These are phyloP conservation scores for Solanum corneliomulleri DNA, from an alignment of 257 asterid species.

Conservation along the genomic window DNA sequence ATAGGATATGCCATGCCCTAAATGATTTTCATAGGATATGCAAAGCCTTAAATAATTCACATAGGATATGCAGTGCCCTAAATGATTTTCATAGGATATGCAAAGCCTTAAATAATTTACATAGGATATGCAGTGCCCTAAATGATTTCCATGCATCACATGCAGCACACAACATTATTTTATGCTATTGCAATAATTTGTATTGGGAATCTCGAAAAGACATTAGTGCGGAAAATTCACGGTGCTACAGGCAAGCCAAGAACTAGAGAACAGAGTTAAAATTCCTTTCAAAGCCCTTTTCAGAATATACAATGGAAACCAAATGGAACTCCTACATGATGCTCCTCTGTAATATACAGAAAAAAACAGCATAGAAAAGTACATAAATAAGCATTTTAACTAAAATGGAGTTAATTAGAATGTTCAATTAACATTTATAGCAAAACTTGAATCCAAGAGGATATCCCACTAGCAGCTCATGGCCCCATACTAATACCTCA, in stretches of 20 bases:
- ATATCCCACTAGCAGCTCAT: not conserved
- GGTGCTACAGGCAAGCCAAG: not conserved
- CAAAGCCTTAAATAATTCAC: not conserved
- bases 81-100: not conserved
- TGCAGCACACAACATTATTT: not conserved
- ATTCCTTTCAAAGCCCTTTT: not conserved
- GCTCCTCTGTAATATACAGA: not conserved
- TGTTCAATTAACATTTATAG: not conserved
- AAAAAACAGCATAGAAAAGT: not conserved
- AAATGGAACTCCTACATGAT: not conserved
- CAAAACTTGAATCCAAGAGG: not conserved
- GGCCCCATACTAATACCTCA: constrained; percentile 42
- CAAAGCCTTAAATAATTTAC: not conserved
- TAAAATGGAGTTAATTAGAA: not conserved
- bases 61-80: not conserved
- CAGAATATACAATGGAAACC: not conserved
- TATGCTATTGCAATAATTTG: not conserved
- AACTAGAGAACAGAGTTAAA: not conserved
- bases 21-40: not conserved
- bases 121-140: not conserved
- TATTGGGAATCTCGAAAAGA: not conserved
- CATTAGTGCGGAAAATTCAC: not conserved
- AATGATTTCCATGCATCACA: not conserved
- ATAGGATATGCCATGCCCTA: not conserved
- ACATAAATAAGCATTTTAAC: not conserved